These are phyloP conservation scores for Candida dajiaensis DNA, from an alignment of 805 yeast species.

Conservation along the genomic window DNA sequence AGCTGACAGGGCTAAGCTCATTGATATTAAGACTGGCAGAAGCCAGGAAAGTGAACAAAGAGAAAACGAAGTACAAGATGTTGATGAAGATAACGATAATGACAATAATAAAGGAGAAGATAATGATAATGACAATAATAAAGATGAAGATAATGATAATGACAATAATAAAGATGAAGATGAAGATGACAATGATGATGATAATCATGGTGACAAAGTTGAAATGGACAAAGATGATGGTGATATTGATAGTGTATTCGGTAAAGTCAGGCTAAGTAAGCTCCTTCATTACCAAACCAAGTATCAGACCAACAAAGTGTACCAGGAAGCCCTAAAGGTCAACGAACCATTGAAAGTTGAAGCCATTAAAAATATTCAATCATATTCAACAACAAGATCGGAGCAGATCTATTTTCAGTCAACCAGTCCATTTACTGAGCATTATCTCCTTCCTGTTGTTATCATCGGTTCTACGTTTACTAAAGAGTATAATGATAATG, in stretches of 20 bases:
- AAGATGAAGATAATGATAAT: not conserved
- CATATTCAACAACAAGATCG: not conserved
- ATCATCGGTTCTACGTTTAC: not conserved
- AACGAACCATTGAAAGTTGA: not conserved
- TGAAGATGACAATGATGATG: not conserved
- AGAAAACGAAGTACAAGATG: not conserved
- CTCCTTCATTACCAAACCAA: not conserved
- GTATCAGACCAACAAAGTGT: not conserved
- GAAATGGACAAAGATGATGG: too few relatives aligned
- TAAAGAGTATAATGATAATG: not conserved
- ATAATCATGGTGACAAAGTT: not conserved
- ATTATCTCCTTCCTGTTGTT: not conserved
- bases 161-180: conserved; percentile 4
- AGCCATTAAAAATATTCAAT: not conserved
- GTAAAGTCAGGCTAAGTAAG: not conserved
- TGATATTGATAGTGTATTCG: not conserved
- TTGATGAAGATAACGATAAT: not conserved
- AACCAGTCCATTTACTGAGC: not conserved
- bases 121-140: conserved; percentile 4
- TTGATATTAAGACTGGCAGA: too few relatives aligned
- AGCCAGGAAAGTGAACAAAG: not conserved
- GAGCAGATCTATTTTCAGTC: not conserved
- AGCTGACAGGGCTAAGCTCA: not conserved
- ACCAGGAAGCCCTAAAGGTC: not conserved
- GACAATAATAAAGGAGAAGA: conserved; percentile 10